Percentiles rank a stretch among this genome's conserved stretches.
phyloP scores from a whole-genome alignment of 2,329 filamentous ascomycete genomes.

The Eutypa lata region DNA sequence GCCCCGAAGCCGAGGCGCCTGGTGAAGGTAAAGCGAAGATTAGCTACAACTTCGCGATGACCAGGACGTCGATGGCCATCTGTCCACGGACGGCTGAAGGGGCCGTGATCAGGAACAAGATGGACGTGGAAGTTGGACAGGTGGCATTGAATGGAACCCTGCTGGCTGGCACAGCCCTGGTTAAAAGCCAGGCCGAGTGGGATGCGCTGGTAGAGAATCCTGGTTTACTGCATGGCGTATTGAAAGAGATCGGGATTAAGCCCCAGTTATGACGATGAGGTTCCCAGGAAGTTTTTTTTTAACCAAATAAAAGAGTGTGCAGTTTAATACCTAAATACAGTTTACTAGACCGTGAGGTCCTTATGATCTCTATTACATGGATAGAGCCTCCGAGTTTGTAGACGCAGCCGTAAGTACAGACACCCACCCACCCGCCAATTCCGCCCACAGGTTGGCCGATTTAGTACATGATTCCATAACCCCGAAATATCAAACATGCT shows the following conservation, averaged over 20 bases:
- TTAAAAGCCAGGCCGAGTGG: constrained; percentile 59
- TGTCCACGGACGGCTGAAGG: constrained; percentile 55
- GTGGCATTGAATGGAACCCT: constrained; percentile 59
- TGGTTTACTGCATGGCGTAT: constrained; percentile 34
- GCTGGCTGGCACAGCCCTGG: constrained; percentile 61
- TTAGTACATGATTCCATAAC: constrained; percentile 13
- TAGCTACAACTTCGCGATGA: constrained; percentile 64
- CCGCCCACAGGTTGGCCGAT: not conserved
- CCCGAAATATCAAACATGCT: constrained; percentile 11
- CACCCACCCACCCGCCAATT: constrained; percentile 9
- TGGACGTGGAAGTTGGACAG: constrained; percentile 34
- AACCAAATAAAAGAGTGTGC: not conserved
- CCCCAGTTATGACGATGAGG: constrained; percentile 1
- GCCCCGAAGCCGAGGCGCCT: constrained; percentile 16
- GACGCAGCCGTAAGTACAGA: constrained; percentile 21
- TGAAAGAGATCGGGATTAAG: constrained; percentile 39
- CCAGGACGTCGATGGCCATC: constrained; percentile 48
- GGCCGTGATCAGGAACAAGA: constrained; percentile 19
- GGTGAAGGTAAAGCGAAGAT: constrained; percentile 44
- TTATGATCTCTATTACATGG: constrained; percentile 5
- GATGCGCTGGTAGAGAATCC: constrained; percentile 44
- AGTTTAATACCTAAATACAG: not conserved
- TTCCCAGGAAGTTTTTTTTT: too few species aligned
- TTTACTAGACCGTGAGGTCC: constrained; percentile 8
- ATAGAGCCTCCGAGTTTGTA: constrained; percentile 1